Percentiles rank a stretch among this genome's conserved stretches.
phyloP scores from a whole-genome alignment of 192 early-diverging fungal species.

The Gryganskiella cystojenkinii region DNA sequence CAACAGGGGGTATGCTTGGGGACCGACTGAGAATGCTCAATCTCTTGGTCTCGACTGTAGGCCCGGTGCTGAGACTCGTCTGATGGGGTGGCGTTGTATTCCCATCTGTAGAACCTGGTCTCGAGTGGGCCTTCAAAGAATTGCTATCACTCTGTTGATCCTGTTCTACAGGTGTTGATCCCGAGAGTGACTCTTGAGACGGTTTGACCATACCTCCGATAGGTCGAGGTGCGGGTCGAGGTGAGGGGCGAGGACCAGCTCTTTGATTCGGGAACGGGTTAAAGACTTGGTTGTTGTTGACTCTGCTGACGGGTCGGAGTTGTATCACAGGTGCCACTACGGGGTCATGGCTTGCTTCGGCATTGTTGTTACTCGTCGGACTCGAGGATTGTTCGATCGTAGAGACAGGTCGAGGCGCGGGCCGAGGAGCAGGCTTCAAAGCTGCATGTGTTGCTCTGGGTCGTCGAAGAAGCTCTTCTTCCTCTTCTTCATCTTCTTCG shows the following conservation, averaged over 20 bases:
- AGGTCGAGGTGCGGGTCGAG: conserved; percentile 25
- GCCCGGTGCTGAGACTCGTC: not conserved
- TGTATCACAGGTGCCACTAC: not conserved
- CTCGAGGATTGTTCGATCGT: no score
- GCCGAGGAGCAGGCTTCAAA: not conserved
- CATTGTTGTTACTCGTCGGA: conserved; percentile 1
- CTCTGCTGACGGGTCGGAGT: not conserved
- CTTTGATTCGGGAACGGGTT: conserved; percentile 28
- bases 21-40: conserved; percentile 10
- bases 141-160: not conserved
- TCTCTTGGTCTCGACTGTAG: not conserved
- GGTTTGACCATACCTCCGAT: conserved; percentile 14
- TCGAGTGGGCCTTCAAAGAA: not conserved
- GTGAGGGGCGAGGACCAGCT: conserved; percentile 17
- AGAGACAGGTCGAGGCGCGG: conserved; percentile 6
- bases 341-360: not conserved
- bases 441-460: not conserved
- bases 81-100: not conserved
- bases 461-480: conserved; percentile 35
- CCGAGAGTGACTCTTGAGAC: conserved; percentile 1
- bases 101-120: not conserved
- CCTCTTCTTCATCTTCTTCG: conserved; percentile 32
- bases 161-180: not conserved
- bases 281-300: conserved; percentile 15
- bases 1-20: conserved; percentile 14